A percentile compares a stretch with the other conserved stretches of the same genome.
These are phyloP conservation scores for Colletotrichum gloeosporioides DNA, from an alignment of 2,329 filamentous ascomycete species.

Conservation along the genomic window DNA sequence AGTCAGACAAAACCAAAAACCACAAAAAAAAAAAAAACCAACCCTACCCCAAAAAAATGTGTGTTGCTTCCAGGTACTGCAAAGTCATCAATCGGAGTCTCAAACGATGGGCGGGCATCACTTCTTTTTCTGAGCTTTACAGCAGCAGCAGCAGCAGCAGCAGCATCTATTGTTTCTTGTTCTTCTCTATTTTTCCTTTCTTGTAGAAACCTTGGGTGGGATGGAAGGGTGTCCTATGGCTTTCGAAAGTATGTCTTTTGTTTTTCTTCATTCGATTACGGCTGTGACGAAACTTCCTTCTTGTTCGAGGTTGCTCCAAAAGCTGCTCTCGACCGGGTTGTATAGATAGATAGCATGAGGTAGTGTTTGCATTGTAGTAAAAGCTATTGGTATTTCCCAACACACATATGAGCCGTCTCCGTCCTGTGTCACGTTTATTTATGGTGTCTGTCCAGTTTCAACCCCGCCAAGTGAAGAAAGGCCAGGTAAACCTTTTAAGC, in stretches of 20 bases:
- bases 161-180: not conserved
- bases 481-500: not conserved
- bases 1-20: not conserved
- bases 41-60: not conserved
- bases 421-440: too few relatives aligned
- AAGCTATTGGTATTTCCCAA: constrained; percentile 13
- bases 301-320: not conserved
- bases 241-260: not conserved
- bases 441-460: not conserved
- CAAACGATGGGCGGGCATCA: not conserved
- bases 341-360: constrained; percentile 17
- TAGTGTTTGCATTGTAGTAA: constrained; percentile 19
- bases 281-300: not conserved
- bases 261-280: not conserved
- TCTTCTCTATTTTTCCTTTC: not conserved
- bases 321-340: not conserved
- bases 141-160: not conserved
- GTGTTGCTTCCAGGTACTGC: not conserved
- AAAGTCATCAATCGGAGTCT: not conserved
- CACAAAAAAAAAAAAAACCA: not conserved
- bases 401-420: not conserved
- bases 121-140: not conserved
- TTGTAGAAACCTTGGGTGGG: not conserved
- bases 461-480: not conserved
- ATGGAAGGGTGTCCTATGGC: not conserved